Conservation (phyloP, 129 eudicot species). For the Escallonia rubra region DNA sequence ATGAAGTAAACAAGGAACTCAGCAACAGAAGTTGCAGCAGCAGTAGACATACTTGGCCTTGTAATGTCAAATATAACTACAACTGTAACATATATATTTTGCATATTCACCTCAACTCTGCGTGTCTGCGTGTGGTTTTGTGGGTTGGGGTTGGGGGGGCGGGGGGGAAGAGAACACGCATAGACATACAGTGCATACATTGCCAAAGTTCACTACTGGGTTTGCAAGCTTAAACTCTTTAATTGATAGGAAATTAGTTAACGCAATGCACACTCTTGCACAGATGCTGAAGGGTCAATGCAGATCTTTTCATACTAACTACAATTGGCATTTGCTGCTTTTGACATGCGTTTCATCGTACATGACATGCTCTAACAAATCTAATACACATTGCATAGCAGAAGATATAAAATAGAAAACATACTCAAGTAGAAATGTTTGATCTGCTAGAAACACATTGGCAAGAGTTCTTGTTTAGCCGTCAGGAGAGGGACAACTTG, state of each 20-base stretch:
- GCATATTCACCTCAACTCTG: neutral
- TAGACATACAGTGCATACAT: too few relatives aligned
- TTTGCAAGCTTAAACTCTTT: too few relatives aligned
- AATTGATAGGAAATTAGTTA: too few relatives aligned
- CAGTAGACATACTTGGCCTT: neutral
- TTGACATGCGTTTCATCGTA: neutral
- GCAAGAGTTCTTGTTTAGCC: neutral
- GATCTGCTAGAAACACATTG: neutral
- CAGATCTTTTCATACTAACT: too few relatives aligned
- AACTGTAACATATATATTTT: neutral
- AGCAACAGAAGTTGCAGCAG: neutral
- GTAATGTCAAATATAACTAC: conserved; percentile 1
- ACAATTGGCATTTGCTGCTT: too few relatives aligned
- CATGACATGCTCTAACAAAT: neutral
- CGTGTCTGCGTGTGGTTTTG: too few relatives aligned
- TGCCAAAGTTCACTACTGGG: too few relatives aligned
- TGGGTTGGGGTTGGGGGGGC: too few relatives aligned
- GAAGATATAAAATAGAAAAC: neutral
- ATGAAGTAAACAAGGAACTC: too few relatives aligned
- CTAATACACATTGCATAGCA: neutral
- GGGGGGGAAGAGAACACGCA: too few relatives aligned
- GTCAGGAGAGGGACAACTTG: conserved; percentile 43
- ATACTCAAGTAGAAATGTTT: neutral
- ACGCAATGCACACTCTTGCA: too few relatives aligned
- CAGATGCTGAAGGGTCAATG: too few relatives aligned